Evolutionary conservation across 352 stramenopile species (phyloP).

Genomic region (Pythium guiyangense): DNA sequence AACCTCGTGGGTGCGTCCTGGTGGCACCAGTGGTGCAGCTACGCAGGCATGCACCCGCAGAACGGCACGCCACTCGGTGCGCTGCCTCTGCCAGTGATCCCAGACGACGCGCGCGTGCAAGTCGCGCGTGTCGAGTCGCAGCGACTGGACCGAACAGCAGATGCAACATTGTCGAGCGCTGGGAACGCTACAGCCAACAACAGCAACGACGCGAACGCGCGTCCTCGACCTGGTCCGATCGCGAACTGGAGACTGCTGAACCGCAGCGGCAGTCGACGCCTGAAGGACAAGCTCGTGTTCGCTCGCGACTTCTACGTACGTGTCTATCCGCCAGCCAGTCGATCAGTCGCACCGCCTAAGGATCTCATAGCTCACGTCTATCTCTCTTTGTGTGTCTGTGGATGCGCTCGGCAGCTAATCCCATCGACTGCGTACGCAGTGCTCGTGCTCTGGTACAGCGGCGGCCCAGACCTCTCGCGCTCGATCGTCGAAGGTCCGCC

Average conservation of each 20-base stretch:
- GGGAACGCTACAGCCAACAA: background rate
- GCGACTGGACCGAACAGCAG: background rate
- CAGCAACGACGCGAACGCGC: background rate
- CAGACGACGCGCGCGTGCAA: constrained; percentile 7
- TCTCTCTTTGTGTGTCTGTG: background rate
- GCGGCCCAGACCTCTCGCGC: constrained; percentile 61
- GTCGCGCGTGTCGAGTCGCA: background rate
- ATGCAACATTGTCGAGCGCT: background rate
- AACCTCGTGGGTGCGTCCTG: constrained; percentile 68
- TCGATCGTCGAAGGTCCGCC: constrained; percentile 42
- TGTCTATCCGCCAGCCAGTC: background rate
- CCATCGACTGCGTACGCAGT: constrained; percentile 58
- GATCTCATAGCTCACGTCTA: too few species aligned
- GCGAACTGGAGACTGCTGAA: constrained; percentile 78
- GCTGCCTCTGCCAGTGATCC: constrained; percentile 50
- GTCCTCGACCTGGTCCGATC: constrained; percentile 56
- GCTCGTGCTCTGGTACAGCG: constrained; percentile 77
- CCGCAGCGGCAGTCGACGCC: constrained; percentile 60
- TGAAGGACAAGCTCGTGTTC: constrained; percentile 74
- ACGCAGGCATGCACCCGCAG: constrained; percentile 49
- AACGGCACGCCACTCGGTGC: constrained; percentile 61
- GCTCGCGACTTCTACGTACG: constrained; percentile 76
- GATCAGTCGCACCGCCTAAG: background rate
- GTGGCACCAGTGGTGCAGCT: constrained; percentile 82
- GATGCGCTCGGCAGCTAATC: constrained; percentile 39